Conservation (phyloP, 75 land plant genomes). For the Larix kaempferi region DNA sequence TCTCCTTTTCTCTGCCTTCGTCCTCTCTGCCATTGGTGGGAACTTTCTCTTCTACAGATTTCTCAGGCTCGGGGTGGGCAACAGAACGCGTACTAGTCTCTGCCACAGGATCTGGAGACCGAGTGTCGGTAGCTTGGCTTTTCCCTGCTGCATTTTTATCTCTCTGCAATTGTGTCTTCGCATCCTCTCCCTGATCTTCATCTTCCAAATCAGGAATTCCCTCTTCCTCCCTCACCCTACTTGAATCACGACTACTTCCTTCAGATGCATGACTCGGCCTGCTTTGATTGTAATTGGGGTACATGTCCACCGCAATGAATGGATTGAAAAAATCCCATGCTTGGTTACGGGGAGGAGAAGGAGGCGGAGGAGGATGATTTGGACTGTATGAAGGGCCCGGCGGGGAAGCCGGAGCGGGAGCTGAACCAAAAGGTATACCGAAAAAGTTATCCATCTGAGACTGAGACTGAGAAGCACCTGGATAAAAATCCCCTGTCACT, state of each 20-base stretch:
- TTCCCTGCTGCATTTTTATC: conserved; percentile 12
- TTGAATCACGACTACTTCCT: conserved; percentile 49
- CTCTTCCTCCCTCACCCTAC: conserved; percentile 59
- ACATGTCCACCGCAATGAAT: conserved; percentile 38
- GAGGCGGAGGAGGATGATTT: conserved; percentile 49
- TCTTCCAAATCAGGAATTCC: conserved; percentile 78
- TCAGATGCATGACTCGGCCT: conserved; percentile 16
- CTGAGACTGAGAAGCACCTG: conserved; percentile 9
- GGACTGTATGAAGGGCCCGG: conserved; percentile 11
- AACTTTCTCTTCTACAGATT: not conserved
- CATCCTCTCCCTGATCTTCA: conserved; percentile 43
- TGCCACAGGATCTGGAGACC: not conserved
- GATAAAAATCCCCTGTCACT: conserved; percentile 3
- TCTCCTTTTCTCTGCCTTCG: not conserved
- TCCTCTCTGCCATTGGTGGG: not conserved
- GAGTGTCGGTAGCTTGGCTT: not conserved
- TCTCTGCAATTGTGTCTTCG: conserved; percentile 13
- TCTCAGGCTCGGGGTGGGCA: not conserved
- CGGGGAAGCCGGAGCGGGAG: conserved; percentile 12
- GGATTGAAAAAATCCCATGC: conserved; percentile 69
- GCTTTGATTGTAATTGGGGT: conserved; percentile 23
- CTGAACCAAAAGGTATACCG: conserved; percentile 26
- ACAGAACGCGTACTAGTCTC: conserved; percentile 4
- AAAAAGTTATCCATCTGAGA: conserved; percentile 19
- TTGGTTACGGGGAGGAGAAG: conserved; percentile 49